Base-by-base conservation (phyloP, 768 basidiomycete species). In the Lyophyllum atratum region DNA sequence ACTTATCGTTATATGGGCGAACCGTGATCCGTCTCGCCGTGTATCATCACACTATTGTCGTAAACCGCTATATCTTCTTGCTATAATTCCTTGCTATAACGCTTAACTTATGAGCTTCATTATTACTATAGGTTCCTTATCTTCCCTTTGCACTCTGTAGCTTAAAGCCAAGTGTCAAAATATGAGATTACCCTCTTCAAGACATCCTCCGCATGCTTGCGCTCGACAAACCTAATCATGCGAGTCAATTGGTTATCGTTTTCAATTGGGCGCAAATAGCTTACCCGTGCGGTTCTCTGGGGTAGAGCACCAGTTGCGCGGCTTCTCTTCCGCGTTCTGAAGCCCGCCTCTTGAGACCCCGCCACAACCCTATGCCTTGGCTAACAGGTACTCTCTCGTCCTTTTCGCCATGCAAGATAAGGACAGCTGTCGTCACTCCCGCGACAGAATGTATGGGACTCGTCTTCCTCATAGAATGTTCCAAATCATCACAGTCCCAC, bases 331-430 rank as follows among this genome's bases (percentile, higher is more conserved):
- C 69, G 59, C 68, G 64, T 15, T 66, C 63, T 2, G 66, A 61
- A 9, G 69, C 72, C n/a, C 63, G 63, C 50, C 72, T 63, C 59
- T 67, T 71, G 22, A 74, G 55, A 17, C 70, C 72, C 22, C 71
- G 64, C 61, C 66, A 72, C 26, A 74, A 64, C n/a, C 72, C 74
- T 42, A 72, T 58, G 1, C 67, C 64, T 62, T 74, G 72, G 1
- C 72, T 71, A 25, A 69, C 52, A 7, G 82, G 81, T 22, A 83
- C 82, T 0, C 85, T 74, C 33, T 80, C 72, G 60, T 86, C 85
- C 54, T 73, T 76, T 46, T 79, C 77, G 0, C 85, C 85, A 33
- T 85, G 70, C 11, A 81, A 60, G 34, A 85, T 63, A 19, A 83
- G 67, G 15, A 83, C 77, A 0, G 83, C 81, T 3, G 78, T 72